phyloP scores from a whole-genome alignment of 805 yeast genomes.

The Sugiyamaella mastotermitis region DNA sequence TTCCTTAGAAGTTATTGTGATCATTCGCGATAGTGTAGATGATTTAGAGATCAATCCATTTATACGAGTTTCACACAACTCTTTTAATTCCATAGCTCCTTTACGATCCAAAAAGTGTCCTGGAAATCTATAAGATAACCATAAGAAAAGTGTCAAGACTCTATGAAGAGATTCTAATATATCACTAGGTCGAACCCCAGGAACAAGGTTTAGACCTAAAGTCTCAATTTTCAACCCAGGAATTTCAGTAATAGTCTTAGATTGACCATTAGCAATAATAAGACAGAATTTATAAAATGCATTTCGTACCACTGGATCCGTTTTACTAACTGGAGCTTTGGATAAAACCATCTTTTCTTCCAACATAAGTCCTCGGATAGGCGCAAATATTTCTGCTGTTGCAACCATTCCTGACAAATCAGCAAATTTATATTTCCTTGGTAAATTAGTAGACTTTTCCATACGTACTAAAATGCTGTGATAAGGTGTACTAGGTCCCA shows the following conservation, averaged over 20 bases:
- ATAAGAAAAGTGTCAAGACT: constrained; percentile 60
- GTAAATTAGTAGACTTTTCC: constrained; percentile 30
- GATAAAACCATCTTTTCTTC: constrained; percentile 53
- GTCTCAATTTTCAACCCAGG: constrained; percentile 16
- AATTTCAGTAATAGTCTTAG: constrained; percentile 53
- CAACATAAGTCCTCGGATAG: constrained; percentile 39
- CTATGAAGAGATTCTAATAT: constrained; percentile 63
- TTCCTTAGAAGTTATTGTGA: too few relatives aligned
- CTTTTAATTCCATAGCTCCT: constrained; percentile 64
- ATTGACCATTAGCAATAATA: constrained; percentile 49
- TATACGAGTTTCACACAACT: constrained; percentile 59
- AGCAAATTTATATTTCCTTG: constrained; percentile 32
- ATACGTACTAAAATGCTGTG: constrained; percentile 44
- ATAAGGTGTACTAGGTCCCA: constrained; percentile 45
- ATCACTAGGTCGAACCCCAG: constrained; percentile 9
- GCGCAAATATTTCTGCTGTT: constrained; percentile 41
- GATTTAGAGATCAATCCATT: constrained; percentile 20
- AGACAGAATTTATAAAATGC: constrained; percentile 44
- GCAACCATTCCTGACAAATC: constrained; percentile 36
- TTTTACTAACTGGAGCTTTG: constrained; percentile 55
- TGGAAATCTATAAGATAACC: constrained; percentile 88
- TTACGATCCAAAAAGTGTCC: constrained; percentile 69
- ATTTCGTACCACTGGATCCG: constrained; percentile 32
- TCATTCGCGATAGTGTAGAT: too few relatives aligned
- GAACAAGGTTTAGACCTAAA: constrained; percentile 3